Evolutionary conservation across 352 stramenopile species (phyloP).

Genomic region (Pythium rishiriense): DNA sequence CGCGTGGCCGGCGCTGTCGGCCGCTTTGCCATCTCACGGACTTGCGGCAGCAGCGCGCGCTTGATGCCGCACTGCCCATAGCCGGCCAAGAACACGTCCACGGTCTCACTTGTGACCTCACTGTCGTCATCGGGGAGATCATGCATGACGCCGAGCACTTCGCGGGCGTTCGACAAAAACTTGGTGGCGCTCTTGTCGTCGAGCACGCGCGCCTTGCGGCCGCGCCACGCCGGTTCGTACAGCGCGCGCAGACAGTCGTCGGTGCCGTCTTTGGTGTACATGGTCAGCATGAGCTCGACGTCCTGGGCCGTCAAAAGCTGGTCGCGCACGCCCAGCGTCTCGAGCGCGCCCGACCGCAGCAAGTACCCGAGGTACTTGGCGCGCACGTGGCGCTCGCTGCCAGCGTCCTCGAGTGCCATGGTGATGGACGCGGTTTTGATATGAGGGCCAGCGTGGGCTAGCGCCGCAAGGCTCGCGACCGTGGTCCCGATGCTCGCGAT

Average conservation of each 20-base stretch:
- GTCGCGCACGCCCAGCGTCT: background rate
- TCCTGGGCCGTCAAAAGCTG: background rate
- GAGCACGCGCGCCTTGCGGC: background rate
- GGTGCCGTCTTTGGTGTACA: background rate
- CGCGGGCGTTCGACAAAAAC: background rate
- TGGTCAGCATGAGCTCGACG: background rate
- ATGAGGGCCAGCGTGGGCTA: conserved; percentile 5
- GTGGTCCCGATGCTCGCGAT: background rate
- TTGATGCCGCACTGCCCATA: conserved; percentile 6
- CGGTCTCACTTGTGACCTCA: background rate
- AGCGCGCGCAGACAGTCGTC: background rate
- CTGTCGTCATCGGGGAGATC: too few species aligned
- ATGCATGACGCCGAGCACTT: conserved; percentile 3
- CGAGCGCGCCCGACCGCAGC: background rate
- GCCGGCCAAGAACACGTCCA: background rate
- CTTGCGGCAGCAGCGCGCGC: conserved; percentile 3
- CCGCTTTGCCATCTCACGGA: too few species aligned
- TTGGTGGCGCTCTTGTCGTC: conserved; percentile 4
- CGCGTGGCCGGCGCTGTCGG: too few species aligned
- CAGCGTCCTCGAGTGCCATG: conserved; percentile 1
- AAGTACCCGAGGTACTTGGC: conserved; percentile 12
- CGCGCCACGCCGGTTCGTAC: background rate
- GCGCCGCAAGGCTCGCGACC: background rate
- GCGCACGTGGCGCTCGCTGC: conserved; percentile 4
- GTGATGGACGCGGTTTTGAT: background rate